phyloP scores from a whole-genome alignment of 139 green algal genomes.

The Spirogloea muscicola region DNA sequence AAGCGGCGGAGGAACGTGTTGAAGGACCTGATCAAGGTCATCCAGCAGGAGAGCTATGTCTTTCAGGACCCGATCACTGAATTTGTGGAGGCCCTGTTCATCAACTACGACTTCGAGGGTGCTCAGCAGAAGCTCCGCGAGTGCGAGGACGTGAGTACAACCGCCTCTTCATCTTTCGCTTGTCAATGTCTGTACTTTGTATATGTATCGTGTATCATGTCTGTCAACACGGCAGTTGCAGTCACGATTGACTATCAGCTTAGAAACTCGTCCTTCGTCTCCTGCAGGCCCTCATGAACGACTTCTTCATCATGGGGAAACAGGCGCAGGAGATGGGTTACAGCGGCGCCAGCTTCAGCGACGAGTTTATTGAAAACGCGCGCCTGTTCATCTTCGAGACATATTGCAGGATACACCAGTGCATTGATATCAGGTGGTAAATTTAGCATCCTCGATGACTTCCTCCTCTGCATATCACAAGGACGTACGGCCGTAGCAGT shows the following conservation, averaged over 20 bases:
- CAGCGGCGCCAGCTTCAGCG: slow-evolving; percentile 76
- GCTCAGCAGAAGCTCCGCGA: slow-evolving; percentile 86
- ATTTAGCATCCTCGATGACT: too few relatives aligned
- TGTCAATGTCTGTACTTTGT: too few relatives aligned
- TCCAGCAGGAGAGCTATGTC: slow-evolving; percentile 57
- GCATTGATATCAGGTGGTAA: slow-evolving; percentile 81
- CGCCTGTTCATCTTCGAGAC: slow-evolving; percentile 97
- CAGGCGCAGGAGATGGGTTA: slow-evolving; percentile 81
- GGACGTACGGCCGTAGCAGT: too few relatives aligned
- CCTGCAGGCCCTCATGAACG: slow-evolving; percentile 69
- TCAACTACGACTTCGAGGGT: slow-evolving; percentile 95
- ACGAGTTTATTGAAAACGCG: slow-evolving; percentile 93
- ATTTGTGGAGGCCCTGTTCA: slow-evolving; percentile 88
- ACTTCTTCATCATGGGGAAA: slow-evolving; percentile 93
- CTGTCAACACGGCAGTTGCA: too few relatives aligned
- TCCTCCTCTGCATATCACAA: neutral
- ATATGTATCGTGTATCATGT: too few relatives aligned
- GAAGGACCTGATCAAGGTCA: slow-evolving; percentile 80
- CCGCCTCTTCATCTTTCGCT: too few relatives aligned
- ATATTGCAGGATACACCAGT: slow-evolving; percentile 86
- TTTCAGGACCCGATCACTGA: slow-evolving; percentile 78
- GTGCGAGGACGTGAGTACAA: slow-evolving; percentile 86
- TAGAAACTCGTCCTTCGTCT: too few relatives aligned
- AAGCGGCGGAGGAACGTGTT: slow-evolving; percentile 74
- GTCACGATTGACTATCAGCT: too few relatives aligned